Conservation (phyloP, 352 stramenopile genomes). For the Phytophthora meadii region DNA sequence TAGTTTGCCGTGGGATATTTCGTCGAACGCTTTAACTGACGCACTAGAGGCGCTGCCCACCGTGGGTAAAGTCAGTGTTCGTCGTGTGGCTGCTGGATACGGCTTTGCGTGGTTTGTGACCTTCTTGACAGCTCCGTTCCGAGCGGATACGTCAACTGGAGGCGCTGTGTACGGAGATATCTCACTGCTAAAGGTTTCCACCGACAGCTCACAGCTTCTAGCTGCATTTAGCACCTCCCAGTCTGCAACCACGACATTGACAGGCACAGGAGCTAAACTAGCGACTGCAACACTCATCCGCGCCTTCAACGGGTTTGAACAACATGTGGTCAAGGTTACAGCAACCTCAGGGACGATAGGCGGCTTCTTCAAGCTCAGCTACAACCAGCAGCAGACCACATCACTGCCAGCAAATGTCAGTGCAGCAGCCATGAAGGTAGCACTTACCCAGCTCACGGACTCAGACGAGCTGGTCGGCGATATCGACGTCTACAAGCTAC, state of each 20-base stretch:
- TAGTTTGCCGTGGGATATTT: conserved; percentile 75
- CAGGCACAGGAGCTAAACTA: conserved; percentile 79
- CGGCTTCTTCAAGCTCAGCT: conserved; percentile 89
- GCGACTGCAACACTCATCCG: conserved; percentile 82
- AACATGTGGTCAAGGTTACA: conserved; percentile 88
- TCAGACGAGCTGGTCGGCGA: conserved; percentile 27
- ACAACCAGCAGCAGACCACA: conserved; percentile 81
- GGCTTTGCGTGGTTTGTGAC: conserved; percentile 86
- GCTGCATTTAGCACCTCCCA: conserved; percentile 57
- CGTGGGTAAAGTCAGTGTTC: conserved; percentile 83
- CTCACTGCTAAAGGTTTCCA: conserved; percentile 74
- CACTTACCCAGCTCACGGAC: conserved; percentile 59
- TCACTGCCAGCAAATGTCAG: conserved; percentile 76
- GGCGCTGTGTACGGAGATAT: conserved; percentile 60
- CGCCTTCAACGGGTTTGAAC: conserved; percentile 92
- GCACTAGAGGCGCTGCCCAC: conserved; percentile 85
- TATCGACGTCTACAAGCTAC: conserved; percentile 67
- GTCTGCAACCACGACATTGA: conserved; percentile 53
- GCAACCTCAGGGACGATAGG: conserved; percentile 70
- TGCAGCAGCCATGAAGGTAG: conserved; percentile 54
- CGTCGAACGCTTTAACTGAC: conserved; percentile 77
- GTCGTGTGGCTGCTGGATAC: conserved; percentile 72
- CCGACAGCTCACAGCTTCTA: conserved; percentile 69
- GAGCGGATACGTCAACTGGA: conserved; percentile 39
- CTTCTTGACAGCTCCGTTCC: conserved; percentile 59